Base-by-base conservation (phyloP, 2,329 filamentous ascomycete genomes). In the Paecilomyces dactylethromorphus region DNA sequence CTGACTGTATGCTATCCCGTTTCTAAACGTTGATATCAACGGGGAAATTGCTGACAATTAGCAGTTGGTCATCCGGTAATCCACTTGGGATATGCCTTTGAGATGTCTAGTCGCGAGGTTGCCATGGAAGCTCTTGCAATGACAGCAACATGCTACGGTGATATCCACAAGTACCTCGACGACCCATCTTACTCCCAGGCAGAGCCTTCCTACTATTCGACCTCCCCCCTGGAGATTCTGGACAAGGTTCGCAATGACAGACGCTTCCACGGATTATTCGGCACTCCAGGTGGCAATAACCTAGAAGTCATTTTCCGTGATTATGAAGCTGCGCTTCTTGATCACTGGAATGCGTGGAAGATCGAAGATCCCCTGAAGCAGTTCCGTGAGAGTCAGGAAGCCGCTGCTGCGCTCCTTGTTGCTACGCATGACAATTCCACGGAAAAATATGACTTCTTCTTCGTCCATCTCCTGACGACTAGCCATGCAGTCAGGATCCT, bases 311-410 rank as follows among this genome's bases (percentile, higher is more conserved):
- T 97, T 7, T 87, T 97, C 61, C 75, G 83, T 35, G 78, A 88
- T 60, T 83, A 88, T 56, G 88, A 93, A 68, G 80, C 82, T 13
- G 81, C 87, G 0, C 78, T 96, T 15, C 74, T 97, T 53, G 88
- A 95, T 65, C 91, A 97, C 77, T 97, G 92, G 91, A 94, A 95
- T 64, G 87, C 89, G 2, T 97, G 92, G 92, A 79, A 82, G 10
- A 80, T 95, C 22, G 76, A 81, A 8, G 81, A 92, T 60, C 87
- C 90, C 0, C 80, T 81, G n/a, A 81, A 83, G 63, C 88, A 92
- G 67, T 95, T 97, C 69, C 82, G 85, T 59, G 82, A 89, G 58
- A 90, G 87, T 0, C 85, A 87, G 63, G 76, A 80, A 59, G 74
- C 82, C 2, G 84, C 84, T 2, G 76, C 80, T 0, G 75, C 76